Base-by-base conservation (phyloP, 2,329 filamentous ascomycete genomes). In the Clarireedia hainanense region DNA sequence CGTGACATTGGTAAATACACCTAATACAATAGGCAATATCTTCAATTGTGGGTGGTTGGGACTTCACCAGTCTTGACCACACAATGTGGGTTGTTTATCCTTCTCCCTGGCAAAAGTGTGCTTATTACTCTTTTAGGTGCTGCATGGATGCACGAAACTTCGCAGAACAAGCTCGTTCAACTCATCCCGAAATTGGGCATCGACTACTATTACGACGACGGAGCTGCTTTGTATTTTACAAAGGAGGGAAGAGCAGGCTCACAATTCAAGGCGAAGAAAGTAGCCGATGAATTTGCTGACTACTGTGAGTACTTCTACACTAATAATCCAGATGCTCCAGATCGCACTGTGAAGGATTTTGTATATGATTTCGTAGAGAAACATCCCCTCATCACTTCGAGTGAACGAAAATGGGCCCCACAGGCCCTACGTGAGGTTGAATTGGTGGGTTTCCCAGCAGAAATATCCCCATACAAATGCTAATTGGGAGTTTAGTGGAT, bases 221-320 rank as follows among this genome's bases (percentile, higher is more conserved):
- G 73, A 10, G 65, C 70, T 10, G 71, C 72, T 26, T 54, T 74
- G 50, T 73, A 73, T 61, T 73, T 70, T 54, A 74, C 72, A 40
- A 68, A 70, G 53, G 69, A 74, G 46, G 73, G 73, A 49, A 68
- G 71, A 57, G 69, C 72, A 45, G 72, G 73, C 27, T 68, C 71
- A 46, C 73, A 75, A 59, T 74, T 74, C 69, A 75, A 75, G 55
- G 72, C 72, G 20, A 75, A 75, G 63, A 75, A 75, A 58, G 72
- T 74, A 24, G 72, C 72, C 50, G 73, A 75, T 63, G 73, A 75
- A 61, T 74, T 73, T 57, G 72, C 72, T 30, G 72, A 74, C 59
- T 72, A 72, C 53, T 67, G 66, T 58, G 70, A 72, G 53, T 71
- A 69, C 68, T 74, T 66, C 58, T 75, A 74, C 60, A 66, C 69